Conservation (phyloP, 768 basidiomycete genomes). For the Mycena epipterygia region DNA sequence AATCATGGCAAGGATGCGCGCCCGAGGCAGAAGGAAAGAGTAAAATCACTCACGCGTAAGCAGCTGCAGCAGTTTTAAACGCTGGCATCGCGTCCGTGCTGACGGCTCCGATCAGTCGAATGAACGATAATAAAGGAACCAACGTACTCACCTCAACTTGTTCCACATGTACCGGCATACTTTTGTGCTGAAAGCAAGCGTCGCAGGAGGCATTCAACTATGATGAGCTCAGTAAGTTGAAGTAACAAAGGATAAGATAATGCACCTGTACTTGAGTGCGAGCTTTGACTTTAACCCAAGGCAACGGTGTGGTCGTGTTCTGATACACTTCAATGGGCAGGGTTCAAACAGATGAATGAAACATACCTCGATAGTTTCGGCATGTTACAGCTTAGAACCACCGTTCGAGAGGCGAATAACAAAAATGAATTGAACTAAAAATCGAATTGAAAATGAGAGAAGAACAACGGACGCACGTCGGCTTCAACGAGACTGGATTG, state of each 20-base stretch:
- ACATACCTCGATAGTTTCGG: constrained; percentile 7
- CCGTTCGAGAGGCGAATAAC: neutral
- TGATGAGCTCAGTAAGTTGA: constrained; percentile 5
- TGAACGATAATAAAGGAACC: constrained; percentile 3
- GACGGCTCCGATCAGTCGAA: constrained; percentile 1
- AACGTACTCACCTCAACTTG: constrained; percentile 7
- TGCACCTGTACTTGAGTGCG: neutral
- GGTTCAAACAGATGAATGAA: constrained; percentile 12
- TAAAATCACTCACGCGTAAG: too few relatives aligned
- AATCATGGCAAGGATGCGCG: too few relatives aligned
- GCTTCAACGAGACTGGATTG: neutral
- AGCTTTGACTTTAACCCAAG: constrained; percentile 6
- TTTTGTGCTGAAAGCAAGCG: neutral
- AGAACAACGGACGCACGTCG: neutral
- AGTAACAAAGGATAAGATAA: constrained; percentile 1
- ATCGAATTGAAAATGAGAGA: constrained; percentile 4
- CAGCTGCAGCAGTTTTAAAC: neutral
- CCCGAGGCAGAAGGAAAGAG: too few relatives aligned
- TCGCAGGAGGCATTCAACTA: neutral
- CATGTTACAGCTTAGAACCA: constrained; percentile 4
- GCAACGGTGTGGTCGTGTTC: neutral
- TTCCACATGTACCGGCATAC: neutral
- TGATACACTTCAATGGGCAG: neutral
- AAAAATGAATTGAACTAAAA: constrained; percentile 6
- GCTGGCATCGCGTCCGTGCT: constrained; percentile 1